phyloP scores from a whole-genome alignment of 495 filamentous ascomycete genomes.

The Chaetomidium leptoderma region DNA sequence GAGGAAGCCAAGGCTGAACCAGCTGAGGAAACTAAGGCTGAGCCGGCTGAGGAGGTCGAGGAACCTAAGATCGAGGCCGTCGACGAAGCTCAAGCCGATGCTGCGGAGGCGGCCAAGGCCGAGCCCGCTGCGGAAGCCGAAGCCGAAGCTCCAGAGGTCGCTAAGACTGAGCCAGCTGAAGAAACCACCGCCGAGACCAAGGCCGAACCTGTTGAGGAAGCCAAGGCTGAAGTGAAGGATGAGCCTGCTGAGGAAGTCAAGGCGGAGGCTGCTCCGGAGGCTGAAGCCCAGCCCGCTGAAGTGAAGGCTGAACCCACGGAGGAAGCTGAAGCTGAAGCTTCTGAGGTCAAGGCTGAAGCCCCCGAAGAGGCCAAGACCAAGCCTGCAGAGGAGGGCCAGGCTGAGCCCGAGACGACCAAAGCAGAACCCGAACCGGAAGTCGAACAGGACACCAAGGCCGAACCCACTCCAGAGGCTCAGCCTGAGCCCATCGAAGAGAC shows the following conservation, averaged over 20 bases:
- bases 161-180: conserved; percentile 11
- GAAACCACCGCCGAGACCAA: conserved; percentile 17
- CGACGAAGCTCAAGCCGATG: neutral
- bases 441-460: neutral
- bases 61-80: conserved; percentile 13
- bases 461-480: neutral
- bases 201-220: conserved; percentile 11
- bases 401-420: neutral
- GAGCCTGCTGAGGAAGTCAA: conserved; percentile 16
- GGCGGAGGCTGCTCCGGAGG: conserved; percentile 16
- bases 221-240: neutral
- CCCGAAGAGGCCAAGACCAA: conserved; percentile 26
- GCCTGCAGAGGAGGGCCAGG: neutral
- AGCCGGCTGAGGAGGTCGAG: conserved; percentile 9
- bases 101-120: conserved; percentile 7
- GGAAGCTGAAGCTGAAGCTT: conserved; percentile 18
- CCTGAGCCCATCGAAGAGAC: neutral
- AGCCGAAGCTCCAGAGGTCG: neutral
- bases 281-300: neutral
- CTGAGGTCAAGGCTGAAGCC: conserved; percentile 22
- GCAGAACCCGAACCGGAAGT: neutral
- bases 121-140: conserved; percentile 1
- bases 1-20: no score
- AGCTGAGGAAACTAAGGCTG: no score
- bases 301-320: neutral